Conservation (phyloP, 225 moss, liverwort and hornwort genomes). For the Bryum argenteum region DNA sequence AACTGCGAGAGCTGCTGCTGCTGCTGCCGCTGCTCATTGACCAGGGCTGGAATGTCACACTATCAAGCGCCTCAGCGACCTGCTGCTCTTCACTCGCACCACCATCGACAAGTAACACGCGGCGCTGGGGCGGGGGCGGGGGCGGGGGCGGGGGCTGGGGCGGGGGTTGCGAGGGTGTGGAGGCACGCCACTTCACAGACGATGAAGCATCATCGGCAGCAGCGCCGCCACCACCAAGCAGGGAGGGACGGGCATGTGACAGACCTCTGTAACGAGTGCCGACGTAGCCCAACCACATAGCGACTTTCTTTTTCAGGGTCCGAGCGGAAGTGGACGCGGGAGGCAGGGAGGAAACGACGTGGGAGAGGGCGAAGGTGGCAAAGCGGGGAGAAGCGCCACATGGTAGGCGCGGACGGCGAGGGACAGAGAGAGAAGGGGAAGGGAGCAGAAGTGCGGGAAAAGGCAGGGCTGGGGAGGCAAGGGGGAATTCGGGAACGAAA, state of each 20-base stretch:
- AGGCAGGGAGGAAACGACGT: background rate
- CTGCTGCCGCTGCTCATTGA: background rate
- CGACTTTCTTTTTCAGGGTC: constrained; percentile 82
- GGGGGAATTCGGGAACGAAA: background rate
- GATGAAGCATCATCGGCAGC: no score
- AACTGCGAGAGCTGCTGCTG: constrained; percentile 3
- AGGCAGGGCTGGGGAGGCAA: background rate
- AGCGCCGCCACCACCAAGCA: background rate
- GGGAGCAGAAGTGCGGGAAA: background rate
- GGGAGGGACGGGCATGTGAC: background rate
- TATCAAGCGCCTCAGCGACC: constrained; percentile 33
- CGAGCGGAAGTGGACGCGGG: background rate
- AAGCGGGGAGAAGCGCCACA: constrained; percentile 14
- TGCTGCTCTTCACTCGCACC: constrained; percentile 35
- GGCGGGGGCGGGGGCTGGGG: no score
- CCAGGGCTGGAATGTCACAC: constrained; percentile 37
- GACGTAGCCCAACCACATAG: constrained; percentile 90
- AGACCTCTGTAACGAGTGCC: constrained; percentile 85
- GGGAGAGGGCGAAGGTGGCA: constrained; percentile 7
- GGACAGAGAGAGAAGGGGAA: background rate
- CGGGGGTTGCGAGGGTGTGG: background rate
- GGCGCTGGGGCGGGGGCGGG: background rate
- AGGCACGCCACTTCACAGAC: background rate
- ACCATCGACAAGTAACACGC: constrained; percentile 18
- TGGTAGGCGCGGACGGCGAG: background rate